Percentiles rank a stretch among this genome's conserved stretches.
These are phyloP conservation scores for Salix caprea DNA, from an alignment of 345 rosid genomes.

Conservation along the genomic window DNA sequence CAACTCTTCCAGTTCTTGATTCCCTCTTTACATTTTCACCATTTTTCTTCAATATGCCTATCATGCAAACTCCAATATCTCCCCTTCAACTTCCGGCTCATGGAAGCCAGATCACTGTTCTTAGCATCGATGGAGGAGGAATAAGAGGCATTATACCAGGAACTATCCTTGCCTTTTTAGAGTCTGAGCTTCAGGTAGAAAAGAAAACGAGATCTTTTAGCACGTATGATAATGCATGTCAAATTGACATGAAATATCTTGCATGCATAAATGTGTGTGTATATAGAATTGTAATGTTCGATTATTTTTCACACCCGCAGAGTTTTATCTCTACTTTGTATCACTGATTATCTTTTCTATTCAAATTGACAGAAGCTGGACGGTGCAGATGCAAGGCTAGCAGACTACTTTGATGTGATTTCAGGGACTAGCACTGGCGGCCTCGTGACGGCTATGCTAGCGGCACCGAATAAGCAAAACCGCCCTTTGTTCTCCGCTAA, in stretches of 20 bases:
- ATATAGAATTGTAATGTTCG: too few species aligned
- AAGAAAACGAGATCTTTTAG: background rate
- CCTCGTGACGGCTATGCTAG: conserved; percentile 52
- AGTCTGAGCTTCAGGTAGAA: conserved; percentile 64
- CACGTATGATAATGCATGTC: too few species aligned
- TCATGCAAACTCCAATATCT: too few species aligned
- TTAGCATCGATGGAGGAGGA: conserved; percentile 82
- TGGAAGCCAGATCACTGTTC: conserved; percentile 44
- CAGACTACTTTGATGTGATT: too few species aligned
- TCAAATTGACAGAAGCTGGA: conserved; percentile 48
- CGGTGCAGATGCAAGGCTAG: conserved; percentile 49
- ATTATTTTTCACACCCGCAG: too few species aligned
- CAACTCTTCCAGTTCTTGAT: too few species aligned
- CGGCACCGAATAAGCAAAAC: conserved; percentile 30
- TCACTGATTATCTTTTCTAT: background rate
- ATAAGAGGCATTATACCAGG: conserved; percentile 70
- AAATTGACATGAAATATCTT: too few species aligned
- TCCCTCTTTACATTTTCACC: too few species aligned
- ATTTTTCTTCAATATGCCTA: too few species aligned
- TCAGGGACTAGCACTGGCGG: too few species aligned
- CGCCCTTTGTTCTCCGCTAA: conserved; percentile 11
- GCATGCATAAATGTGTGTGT: too few species aligned
- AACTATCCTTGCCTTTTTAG: conserved; percentile 52
- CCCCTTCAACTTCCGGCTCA: too few species aligned
- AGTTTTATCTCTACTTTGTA: background rate